Base-by-base conservation (phyloP, 2,329 filamentous ascomycete species). In the Microcera coccophila region DNA sequence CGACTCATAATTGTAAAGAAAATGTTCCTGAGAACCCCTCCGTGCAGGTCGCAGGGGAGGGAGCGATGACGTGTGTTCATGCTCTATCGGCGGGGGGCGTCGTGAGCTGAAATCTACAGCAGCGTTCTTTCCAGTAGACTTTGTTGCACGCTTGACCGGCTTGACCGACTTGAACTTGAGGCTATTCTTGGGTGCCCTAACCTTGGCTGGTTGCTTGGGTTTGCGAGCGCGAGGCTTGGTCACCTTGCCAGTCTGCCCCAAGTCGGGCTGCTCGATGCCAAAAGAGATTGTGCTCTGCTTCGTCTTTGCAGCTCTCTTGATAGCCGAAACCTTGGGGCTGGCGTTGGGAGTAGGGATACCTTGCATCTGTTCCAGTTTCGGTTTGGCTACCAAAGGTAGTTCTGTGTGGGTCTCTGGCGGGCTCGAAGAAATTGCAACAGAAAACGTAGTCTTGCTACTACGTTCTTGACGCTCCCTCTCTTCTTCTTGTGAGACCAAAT, bases 281-380 rank as follows among this genome's bases (percentile, higher is more conserved):
- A 80, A 78, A 1, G 61, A 52, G 22, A 83, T 68, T 48, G 68
- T 74, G 49, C 68, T 71, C 55, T 82, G 79, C 57, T 74, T 81
- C 35, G 68, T 49, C 53, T 70, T 75, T 15, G 51, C 45, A 12
- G 49, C 56, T 40, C 58, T 62, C 60, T 70, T 74, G 45, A 57
- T 63, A 24, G 70, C 68, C 14, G 65, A 65, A 18, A 71, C 64
- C 52, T 68, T 74, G 32, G 79, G 79, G 55, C 77, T 83, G 16
- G 78, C 71, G 37, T 65, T 71, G 5, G 79, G 79, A 2, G 79
- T 84, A 3, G 73, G 75, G 26, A 84, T 80, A 37, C 72, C 70
- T 49, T 73, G 67, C 15, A 66, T 58, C 19, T 70, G 67, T 36
- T 72, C 64, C 21, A 69, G 62, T 52, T 67, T 67, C n/a, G 61